These are phyloP conservation scores for Dicorynia guianensis DNA, from an alignment of 306 rosid genomes.

Conservation along the genomic window DNA sequence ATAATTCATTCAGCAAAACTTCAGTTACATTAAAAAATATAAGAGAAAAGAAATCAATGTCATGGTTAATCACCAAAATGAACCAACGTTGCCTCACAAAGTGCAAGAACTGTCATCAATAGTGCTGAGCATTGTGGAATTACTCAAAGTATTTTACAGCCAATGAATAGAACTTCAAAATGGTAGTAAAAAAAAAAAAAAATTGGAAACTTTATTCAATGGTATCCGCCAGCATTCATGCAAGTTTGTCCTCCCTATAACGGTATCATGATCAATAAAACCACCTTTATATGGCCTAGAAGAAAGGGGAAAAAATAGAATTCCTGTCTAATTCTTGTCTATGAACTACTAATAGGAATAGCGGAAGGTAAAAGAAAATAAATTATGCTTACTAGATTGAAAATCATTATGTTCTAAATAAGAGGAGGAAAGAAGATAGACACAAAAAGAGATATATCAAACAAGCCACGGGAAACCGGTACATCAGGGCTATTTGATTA, in stretches of 20 bases:
- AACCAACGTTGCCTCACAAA: too few relatives aligned
- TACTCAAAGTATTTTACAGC: neutral
- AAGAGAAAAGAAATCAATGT: neutral
- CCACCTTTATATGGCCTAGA: neutral
- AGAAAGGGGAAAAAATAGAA: too few relatives aligned
- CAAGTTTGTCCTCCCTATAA: conserved; percentile 11
- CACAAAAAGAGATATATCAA: conserved; percentile 19
- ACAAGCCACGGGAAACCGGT: conserved; percentile 32
- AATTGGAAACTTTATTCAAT: neutral
- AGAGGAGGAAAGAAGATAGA: neutral
- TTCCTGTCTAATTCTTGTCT: neutral
- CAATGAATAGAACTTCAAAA: neutral
- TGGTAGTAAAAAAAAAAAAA: neutral
- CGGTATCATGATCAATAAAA: neutral
- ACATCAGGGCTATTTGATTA: conserved; percentile 40
- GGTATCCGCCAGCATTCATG: conserved; percentile 19
- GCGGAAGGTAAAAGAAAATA: conserved; percentile 19
- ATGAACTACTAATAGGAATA: conserved; percentile 47
- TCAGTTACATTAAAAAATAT: neutral
- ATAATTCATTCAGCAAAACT: neutral
- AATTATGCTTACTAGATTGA: conserved; percentile 10
- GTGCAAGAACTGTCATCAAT: too few relatives aligned
- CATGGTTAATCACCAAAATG: neutral
- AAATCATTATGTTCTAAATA: conserved; percentile 18
- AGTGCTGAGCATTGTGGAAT: neutral